phyloP scores from a whole-genome alignment of 208 protist species.

The Wallacemonas rigidus region DNA sequence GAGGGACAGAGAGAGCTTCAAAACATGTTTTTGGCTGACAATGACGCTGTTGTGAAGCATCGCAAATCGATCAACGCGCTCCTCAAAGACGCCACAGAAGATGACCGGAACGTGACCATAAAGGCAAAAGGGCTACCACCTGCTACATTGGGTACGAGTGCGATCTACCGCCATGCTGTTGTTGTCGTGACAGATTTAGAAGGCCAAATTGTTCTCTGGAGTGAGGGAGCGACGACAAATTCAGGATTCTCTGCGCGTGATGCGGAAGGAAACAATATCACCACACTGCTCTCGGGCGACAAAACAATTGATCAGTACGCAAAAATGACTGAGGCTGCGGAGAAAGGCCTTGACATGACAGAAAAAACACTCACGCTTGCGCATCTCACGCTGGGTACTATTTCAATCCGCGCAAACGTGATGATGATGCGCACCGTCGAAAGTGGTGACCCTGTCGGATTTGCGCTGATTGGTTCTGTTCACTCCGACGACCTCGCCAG shows the following conservation, averaged over 20 bases:
- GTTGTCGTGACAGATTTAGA: constrained; percentile 55
- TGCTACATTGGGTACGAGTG: constrained; percentile 35
- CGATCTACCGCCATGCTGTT: constrained; percentile 44
- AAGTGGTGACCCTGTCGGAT: constrained; percentile 44
- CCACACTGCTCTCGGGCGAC: constrained; percentile 59
- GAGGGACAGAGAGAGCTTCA: background rate
- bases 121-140: constrained; percentile 33
- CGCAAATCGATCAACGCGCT: constrained; percentile 34
- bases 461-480: constrained; percentile 56
- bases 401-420: constrained; percentile 49
- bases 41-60: constrained; percentile 26
- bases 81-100: constrained; percentile 47
- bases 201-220: constrained; percentile 55
- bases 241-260: constrained; percentile 57
- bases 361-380: constrained; percentile 48
- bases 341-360: constrained; percentile 48
- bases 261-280: constrained; percentile 60
- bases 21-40: background rate
- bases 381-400: constrained; percentile 52
- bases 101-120: constrained; percentile 45
- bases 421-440: constrained; percentile 36
- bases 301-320: constrained; percentile 60
- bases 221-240: constrained; percentile 46
- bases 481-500: constrained; percentile 49
- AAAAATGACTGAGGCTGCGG: constrained; percentile 54